These are phyloP conservation scores for Zizania latifolia DNA, from an alignment of 176 grass and related monocot species.

Conservation along the genomic window DNA sequence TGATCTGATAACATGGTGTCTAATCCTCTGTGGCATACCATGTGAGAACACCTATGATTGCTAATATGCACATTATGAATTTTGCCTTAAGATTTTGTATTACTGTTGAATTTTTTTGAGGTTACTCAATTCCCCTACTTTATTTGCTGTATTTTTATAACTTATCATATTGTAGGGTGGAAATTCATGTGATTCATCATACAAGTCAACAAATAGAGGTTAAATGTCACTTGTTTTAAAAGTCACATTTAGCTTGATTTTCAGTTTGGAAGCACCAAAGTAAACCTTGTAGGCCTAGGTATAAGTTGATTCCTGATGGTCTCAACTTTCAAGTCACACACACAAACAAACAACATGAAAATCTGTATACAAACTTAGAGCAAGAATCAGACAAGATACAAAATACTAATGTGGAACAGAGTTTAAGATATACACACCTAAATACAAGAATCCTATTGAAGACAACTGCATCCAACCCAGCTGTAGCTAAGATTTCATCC, in stretches of 20 bases:
- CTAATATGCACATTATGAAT: neutral
- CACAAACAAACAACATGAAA: neutral
- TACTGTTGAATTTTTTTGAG: neutral
- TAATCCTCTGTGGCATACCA: neutral
- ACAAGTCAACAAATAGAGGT: neutral
- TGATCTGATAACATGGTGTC: neutral
- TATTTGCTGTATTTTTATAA: neutral
- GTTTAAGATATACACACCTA: constrained; percentile 37
- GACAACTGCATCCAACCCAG: constrained; percentile 87
- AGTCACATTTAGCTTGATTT: neutral
- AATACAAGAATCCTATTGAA: constrained; percentile 83
- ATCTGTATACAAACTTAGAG: neutral
- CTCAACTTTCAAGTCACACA: neutral
- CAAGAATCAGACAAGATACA: neutral
- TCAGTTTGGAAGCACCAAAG: neutral
- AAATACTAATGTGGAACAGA: neutral
- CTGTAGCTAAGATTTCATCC: constrained; percentile 65
- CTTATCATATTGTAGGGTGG: neutral
- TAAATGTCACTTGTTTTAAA: neutral
- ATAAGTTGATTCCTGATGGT: neutral
- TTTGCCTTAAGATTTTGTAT: neutral
- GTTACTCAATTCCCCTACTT: neutral
- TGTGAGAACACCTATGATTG: neutral
- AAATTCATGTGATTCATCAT: neutral
- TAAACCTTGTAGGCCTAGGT: neutral